A percentile compares a stretch with the other conserved stretches of the same genome.
These are phyloP conservation scores for Stachybotrys elegans DNA, from an alignment of 2,329 filamentous ascomycete genomes.

Conservation along the genomic window DNA sequence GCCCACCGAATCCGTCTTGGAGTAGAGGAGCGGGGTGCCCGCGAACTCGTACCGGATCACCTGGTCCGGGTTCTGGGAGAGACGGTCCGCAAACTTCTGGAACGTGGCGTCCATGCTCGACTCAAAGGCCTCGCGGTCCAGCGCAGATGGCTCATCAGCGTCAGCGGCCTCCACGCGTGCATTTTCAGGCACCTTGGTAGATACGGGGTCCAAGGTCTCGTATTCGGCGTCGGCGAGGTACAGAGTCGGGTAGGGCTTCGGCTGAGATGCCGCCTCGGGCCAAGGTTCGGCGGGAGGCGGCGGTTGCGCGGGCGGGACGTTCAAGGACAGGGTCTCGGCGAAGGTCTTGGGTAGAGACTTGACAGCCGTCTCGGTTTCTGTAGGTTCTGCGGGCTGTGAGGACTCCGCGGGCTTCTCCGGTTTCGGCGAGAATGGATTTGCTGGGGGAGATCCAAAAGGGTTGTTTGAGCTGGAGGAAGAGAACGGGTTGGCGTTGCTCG, in stretches of 20 bases:
- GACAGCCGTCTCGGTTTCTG: conserved; percentile 17
- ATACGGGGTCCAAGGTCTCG: conserved; percentile 69
- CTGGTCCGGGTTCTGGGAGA: conserved; percentile 78
- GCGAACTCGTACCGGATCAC: conserved; percentile 75
- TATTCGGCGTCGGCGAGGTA: conserved; percentile 87
- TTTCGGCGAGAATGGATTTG: conserved; percentile 24
- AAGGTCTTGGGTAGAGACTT: conserved; percentile 55
- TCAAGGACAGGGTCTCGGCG: conserved; percentile 70
- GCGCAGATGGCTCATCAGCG: conserved; percentile 34
- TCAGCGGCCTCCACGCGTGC: conserved; percentile 37
- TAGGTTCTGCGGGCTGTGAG: conserved; percentile 27
- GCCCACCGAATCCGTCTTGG: conserved; percentile 69
- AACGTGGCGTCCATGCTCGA: conserved; percentile 70
- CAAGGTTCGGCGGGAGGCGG: conserved; percentile 59
- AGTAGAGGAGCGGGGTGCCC: conserved; percentile 74
- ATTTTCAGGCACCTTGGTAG: conserved; percentile 44
- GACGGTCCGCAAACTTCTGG: conserved; percentile 72
- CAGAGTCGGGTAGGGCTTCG: conserved; percentile 67
- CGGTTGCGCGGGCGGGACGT: conserved; percentile 38
- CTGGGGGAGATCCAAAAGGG: conserved; percentile 21
- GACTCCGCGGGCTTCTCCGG: conserved; percentile 25
- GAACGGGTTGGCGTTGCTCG: conserved; percentile 46
- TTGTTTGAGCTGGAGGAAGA: conserved; percentile 23
- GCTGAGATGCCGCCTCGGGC: conserved; percentile 63
- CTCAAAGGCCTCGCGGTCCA: conserved; percentile 70